Base-by-base conservation (phyloP, 306 rosid species). In the Adenanthera pavonina region DNA sequence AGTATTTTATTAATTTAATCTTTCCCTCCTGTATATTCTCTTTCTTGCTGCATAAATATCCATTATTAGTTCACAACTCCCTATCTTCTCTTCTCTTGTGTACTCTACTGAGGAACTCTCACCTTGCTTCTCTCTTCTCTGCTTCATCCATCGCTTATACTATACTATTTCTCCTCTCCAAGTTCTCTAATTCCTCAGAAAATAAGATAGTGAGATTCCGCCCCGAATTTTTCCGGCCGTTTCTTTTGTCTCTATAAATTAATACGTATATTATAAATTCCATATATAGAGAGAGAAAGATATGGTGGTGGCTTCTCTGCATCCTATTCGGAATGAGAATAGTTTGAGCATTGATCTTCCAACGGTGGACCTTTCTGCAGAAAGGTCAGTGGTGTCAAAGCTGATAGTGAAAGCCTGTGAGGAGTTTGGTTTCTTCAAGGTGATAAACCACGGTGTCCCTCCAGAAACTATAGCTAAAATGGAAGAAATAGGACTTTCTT, bases 351-450 rank as follows among this genome's bases (percentile, higher is more conserved):
- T 90, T 19, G 89, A 89, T 2, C 90, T 93, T 77, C 97, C 97
- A 0, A 34, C 72, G 35, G 82, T 91, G 33, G 97, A 93, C 85
- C 83, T 93, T 3, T 40, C 85, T 0, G 61, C 20, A 0, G 90
- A 90, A 41, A 88, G 88, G 64, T 81, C 89, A 11, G 76, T 41
- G 78, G 86, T 84, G 8, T 43, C 62, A 7, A 77, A 79, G 75
- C 81, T 53, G 20, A 86, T 91, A 5, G 93, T 93, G 20, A 85
- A 86, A 54, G 94, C 97, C 0, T 72, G 91, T 43, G 93, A 91
- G 44, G 89, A 90, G 34, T 90, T 61, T 11, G 97, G 97, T 12
- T 93, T 93, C 84, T 93, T 93, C 78, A 90, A 87, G 88, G 88
- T 93, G 2, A 82, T 90, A 53, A 93, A 91, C 81, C 97, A 93